These are phyloP conservation scores for Psilocybe cubensis DNA, from an alignment of 768 basidiomycete species.

Conservation along the genomic window DNA sequence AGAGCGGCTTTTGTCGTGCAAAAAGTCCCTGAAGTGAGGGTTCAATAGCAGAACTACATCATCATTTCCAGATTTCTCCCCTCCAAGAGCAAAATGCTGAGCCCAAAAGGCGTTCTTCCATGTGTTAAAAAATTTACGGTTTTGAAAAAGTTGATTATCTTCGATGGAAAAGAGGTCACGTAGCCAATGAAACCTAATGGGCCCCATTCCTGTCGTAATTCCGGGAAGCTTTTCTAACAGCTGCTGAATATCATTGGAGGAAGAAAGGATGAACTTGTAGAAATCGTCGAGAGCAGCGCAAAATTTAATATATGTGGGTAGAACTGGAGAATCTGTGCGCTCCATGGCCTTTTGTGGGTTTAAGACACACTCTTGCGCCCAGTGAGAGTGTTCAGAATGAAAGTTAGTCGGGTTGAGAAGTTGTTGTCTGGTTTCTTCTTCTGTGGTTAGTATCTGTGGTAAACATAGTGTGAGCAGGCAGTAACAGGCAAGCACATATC, in stretches of 20 bases:
- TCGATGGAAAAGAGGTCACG: slow-evolving; percentile 11
- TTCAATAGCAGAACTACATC: slow-evolving; percentile 14
- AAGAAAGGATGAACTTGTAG: slow-evolving; percentile 9
- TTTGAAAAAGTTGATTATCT: neutral
- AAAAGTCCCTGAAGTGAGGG: slow-evolving; percentile 14
- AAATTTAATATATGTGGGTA: slow-evolving; percentile 5
- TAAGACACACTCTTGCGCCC: slow-evolving; percentile 6
- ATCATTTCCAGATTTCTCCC: neutral
- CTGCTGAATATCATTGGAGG: slow-evolving; percentile 4
- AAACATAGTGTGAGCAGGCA: neutral
- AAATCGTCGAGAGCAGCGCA: slow-evolving; percentile 8
- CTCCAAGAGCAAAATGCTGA: neutral
- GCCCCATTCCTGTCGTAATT: slow-evolving; percentile 4
- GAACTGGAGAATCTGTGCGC: neutral
- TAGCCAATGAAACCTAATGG: slow-evolving; percentile 10
- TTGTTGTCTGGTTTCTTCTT: neutral
- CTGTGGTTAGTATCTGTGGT: neutral
- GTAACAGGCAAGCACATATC: neutral
- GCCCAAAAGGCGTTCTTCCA: slow-evolving; percentile 12
- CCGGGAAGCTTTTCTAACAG: slow-evolving; percentile 13
- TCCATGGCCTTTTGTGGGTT: neutral
- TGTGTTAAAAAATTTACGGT: slow-evolving; percentile 10
- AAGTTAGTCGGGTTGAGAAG: slow-evolving; percentile 7
- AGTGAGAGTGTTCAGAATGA: slow-evolving; percentile 19
- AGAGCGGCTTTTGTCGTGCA: slow-evolving; percentile 5